A percentile compares a stretch with the other conserved stretches of the same genome.
phyloP scores from a whole-genome alignment of 129 eudicot genomes.

The Ambrosia artemisiifolia region DNA sequence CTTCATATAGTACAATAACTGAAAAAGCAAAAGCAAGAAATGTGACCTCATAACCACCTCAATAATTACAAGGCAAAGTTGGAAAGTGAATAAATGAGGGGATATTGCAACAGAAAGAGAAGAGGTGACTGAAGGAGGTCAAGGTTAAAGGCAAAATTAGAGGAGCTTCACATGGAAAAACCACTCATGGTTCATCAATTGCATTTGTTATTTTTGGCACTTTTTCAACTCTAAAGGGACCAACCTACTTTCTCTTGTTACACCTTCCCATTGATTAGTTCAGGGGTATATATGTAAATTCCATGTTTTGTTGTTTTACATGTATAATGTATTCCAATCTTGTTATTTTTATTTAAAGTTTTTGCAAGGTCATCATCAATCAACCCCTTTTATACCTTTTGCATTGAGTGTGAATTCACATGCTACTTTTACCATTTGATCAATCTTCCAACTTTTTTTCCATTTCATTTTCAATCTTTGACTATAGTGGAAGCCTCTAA shows the following conservation, averaged over 20 bases:
- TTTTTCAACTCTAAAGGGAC: slow-evolving; percentile 23
- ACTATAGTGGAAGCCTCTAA: slow-evolving; percentile 7
- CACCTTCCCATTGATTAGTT: background rate
- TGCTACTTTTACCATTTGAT: background rate
- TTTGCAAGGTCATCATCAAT: slow-evolving; percentile 8
- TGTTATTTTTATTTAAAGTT: background rate
- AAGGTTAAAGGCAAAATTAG: slow-evolving; percentile 27
- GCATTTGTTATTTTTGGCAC: slow-evolving; percentile 25
- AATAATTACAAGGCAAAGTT: slow-evolving; percentile 26
- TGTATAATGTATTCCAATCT: slow-evolving; percentile 3
- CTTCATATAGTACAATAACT: background rate
- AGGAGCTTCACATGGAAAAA: slow-evolving; percentile 43
- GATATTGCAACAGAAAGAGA: slow-evolving; percentile 29
- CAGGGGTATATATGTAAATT: slow-evolving; percentile 12
- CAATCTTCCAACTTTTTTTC: background rate
- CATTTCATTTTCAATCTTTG: slow-evolving; percentile 8
- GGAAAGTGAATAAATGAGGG: slow-evolving; percentile 24
- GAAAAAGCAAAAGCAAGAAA: slow-evolving; percentile 8
- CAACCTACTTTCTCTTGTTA: slow-evolving; percentile 28
- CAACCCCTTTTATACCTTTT: slow-evolving; percentile 7
- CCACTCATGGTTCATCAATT: slow-evolving; percentile 40
- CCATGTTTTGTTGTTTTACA: slow-evolving; percentile 6
- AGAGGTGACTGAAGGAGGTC: slow-evolving; percentile 36
- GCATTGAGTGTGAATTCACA: slow-evolving; percentile 9
- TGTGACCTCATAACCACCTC: slow-evolving; percentile 34